A percentile compares a stretch with the other conserved stretches of the same genome.
These are phyloP conservation scores for Tricladium varicosporioides DNA, from an alignment of 2,329 filamentous ascomycete genomes.

Conservation along the genomic window DNA sequence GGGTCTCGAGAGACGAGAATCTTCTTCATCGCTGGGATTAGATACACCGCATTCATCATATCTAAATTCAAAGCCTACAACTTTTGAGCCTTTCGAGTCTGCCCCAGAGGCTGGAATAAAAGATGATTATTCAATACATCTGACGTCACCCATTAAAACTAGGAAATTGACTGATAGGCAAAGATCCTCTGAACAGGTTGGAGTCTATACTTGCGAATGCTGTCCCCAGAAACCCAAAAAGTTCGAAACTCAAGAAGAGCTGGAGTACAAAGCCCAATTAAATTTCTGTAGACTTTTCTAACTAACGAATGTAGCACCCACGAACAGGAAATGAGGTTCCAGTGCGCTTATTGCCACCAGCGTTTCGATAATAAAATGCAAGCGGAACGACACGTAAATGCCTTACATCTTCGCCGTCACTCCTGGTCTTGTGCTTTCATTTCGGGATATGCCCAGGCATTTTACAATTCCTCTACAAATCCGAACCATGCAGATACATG, in stretches of 20 bases:
- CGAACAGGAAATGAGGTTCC: constrained; percentile 94
- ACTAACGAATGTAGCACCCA: constrained; percentile 61
- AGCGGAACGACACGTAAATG: constrained; percentile 93
- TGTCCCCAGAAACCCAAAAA: constrained; percentile 97
- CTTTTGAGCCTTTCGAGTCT: too few species aligned
- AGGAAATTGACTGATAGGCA: too few species aligned
- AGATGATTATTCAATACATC: too few species aligned
- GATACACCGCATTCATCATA: too few species aligned
- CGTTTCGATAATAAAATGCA: constrained; percentile 99
- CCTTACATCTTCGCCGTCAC: constrained; percentile 84
- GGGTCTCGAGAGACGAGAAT: too few species aligned
- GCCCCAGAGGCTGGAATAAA: too few species aligned
- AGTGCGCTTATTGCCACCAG: constrained; percentile 88
- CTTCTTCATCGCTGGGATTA: too few species aligned
- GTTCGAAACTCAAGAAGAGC: constrained; percentile 79
- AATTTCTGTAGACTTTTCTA: constrained; percentile 1
- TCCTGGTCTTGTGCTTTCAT: constrained; percentile 97
- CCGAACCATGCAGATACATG: constrained; percentile 75
- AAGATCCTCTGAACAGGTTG: constrained; percentile 29
- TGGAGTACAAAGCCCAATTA: constrained; percentile 62
- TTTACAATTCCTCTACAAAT: constrained; percentile 73
- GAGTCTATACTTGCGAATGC: constrained; percentile 79
- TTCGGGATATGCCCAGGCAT: constrained; percentile 73
- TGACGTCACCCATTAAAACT: too few species aligned
- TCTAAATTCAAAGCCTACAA: too few species aligned